Conservation (phyloP, 371 early-diverging fungal genomes). For the Haplosporangium sp. region DNA sequence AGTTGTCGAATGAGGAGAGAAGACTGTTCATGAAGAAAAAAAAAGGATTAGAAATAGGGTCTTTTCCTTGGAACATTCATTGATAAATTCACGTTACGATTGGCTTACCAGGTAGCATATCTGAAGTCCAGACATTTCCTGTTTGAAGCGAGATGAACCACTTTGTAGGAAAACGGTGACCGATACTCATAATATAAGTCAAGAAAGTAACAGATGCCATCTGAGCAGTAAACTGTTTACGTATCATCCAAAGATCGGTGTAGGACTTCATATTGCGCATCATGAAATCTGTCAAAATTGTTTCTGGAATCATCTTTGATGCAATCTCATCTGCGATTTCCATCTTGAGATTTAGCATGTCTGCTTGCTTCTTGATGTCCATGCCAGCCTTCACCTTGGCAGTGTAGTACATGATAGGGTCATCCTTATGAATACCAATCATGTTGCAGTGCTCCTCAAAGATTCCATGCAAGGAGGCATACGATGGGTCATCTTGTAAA, state of each 20-base stretch:
- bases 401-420: slow-evolving; percentile 80
- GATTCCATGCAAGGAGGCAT: slow-evolving; percentile 86
- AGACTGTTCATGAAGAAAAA: slow-evolving; percentile 26
- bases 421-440: slow-evolving; percentile 81
- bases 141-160: slow-evolving; percentile 86
- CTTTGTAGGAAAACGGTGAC: slow-evolving; percentile 89
- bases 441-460: slow-evolving; percentile 86
- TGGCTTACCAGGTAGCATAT: slow-evolving; percentile 75
- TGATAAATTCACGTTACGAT: not conserved
- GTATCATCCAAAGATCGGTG: slow-evolving; percentile 91
- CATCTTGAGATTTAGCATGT: slow-evolving; percentile 79
- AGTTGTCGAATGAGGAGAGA: slow-evolving; percentile 50
- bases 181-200: slow-evolving; percentile 89
- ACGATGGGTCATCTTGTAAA: slow-evolving; percentile 91
- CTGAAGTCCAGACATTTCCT: slow-evolving; percentile 86
- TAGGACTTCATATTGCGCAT: slow-evolving; percentile 77
- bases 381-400: slow-evolving; percentile 69
- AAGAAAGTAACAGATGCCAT: slow-evolving; percentile 90
- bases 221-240: slow-evolving; percentile 93
- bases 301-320: slow-evolving; percentile 82
- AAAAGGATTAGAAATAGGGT: slow-evolving; percentile 35
- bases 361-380: slow-evolving; percentile 60
- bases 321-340: slow-evolving; percentile 87
- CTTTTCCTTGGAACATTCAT: not conserved
- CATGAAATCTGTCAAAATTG: slow-evolving; percentile 83